Evolutionary conservation across 805 yeast species (phyloP).

Genomic region (Ogataea paraovalis): DNA sequence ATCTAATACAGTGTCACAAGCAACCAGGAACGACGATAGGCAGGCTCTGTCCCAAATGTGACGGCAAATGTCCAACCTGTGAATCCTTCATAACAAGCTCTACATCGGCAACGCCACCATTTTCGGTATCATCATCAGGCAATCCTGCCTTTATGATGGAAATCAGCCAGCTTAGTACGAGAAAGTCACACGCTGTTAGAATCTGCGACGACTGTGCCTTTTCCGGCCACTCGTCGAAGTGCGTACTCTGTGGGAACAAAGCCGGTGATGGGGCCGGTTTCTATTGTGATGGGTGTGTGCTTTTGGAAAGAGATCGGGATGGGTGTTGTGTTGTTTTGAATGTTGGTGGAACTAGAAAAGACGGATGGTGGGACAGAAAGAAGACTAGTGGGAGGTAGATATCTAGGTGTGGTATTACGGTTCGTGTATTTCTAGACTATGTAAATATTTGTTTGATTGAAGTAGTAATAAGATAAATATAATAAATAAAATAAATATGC

Average conservation of each 20-base stretch:
- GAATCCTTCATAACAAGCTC: conserved; percentile 62
- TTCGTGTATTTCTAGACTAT: background rate
- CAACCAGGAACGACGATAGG: conserved; percentile 78
- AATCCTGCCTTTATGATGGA: background rate
- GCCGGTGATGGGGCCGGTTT: conserved; percentile 66
- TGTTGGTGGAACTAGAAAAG: conserved; percentile 72
- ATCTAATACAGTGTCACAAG: conserved; percentile 76
- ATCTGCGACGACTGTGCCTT: conserved; percentile 84
- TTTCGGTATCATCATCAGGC: background rate
- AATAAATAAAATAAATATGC: background rate
- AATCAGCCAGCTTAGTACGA: conserved; percentile 44
- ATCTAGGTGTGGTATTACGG: too few relatives aligned
- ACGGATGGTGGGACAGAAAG: conserved; percentile 57
- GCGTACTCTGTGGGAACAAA: conserved; percentile 65
- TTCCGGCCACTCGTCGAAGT: conserved; percentile 58
- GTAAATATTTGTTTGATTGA: background rate
- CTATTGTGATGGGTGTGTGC: conserved; percentile 83
- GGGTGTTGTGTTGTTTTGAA: conserved; percentile 88
- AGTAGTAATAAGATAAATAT: background rate
- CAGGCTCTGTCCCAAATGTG: conserved; percentile 75
- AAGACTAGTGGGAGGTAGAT: conserved; percentile 16
- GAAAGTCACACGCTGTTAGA: conserved; percentile 42
- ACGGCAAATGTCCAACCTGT: conserved; percentile 88
- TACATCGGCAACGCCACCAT: background rate
- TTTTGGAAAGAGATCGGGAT: conserved; percentile 75